Base-by-base conservation (phyloP, 2,329 filamentous ascomycete species). In the Lachnellula arida region DNA sequence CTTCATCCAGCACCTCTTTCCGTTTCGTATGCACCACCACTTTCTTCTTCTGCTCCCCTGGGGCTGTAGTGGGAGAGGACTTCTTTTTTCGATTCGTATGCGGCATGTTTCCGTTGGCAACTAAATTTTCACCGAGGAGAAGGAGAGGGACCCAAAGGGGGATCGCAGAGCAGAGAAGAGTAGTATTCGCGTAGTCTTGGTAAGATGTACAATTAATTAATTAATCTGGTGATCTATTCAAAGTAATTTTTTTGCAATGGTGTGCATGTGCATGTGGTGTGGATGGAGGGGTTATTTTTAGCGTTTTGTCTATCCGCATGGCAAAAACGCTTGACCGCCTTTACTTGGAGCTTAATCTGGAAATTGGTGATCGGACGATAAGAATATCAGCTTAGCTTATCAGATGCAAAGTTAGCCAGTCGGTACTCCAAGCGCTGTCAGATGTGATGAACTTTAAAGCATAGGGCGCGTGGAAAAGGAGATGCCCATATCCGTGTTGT, bases 41-140 rank as follows among this genome's bases (percentile, higher is more conserved):
- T 2, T 50, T 44, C 39, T 57, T 51, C n/a, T 52, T 55, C 34
- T 49, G 47, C 46, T 53, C 39, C 5, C 34, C 9, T 4, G 49
- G 25, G 37, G 37, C 22, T n/a, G 22, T 23, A 4, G 34, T 51
- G 9, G 37, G 44, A 14, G 51, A 23, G 17, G 35, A 48, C 50
- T 65, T 65, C 57, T 65, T 66, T 47, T 65, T 65, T 22, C 65
- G 63, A 53, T 65, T 66, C 9, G 61, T 66, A 42, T 67, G 65
- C 19, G 64, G 60, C 64, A 66, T 67, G 11, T 43, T 59, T 46
- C 49, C 17, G 17, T 9, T 17, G 35, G 40, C 17, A n/a, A 9
- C 23, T 22, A 35, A 28, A 34, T 23, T 39, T 11, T 42, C 23
- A 32, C 47, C 25, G 46, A 25, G 35, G 25, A 47, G 17, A 32